Conservation (phyloP, 2,329 filamentous ascomycete species). For the Fusarium armeniacum region DNA sequence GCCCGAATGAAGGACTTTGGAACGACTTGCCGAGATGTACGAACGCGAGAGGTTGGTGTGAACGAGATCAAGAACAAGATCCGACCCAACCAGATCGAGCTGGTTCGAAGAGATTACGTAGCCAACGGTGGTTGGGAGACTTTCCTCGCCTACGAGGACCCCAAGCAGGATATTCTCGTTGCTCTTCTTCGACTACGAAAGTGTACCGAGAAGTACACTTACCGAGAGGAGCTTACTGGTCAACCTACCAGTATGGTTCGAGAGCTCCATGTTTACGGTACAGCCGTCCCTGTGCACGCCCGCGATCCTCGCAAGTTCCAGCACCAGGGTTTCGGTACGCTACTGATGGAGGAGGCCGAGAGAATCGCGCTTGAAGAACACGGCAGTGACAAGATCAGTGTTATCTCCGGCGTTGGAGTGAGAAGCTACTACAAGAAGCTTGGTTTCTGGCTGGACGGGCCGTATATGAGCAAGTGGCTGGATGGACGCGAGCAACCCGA, state of each 20-base stretch:
- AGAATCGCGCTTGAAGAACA: constrained; percentile 95
- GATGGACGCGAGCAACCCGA: constrained; percentile 58
- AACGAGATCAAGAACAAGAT: constrained; percentile 99
- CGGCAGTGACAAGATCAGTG: constrained; percentile 91
- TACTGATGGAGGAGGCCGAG: constrained; percentile 98
- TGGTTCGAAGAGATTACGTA: constrained; percentile 91
- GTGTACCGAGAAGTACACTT: constrained; percentile 92
- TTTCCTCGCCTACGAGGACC: constrained; percentile 97
- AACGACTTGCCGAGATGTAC: constrained; percentile 94
- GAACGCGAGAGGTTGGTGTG: constrained; percentile 95
- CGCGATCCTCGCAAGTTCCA: constrained; percentile 97
- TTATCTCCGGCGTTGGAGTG: constrained; percentile 98
- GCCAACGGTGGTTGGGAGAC: constrained; percentile 99
- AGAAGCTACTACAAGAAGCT: constrained; percentile 94
- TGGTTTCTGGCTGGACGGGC: constrained; percentile 93
- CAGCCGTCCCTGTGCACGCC: constrained; percentile 96
- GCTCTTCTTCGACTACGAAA: constrained; percentile 89
- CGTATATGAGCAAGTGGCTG: constrained; percentile 80
- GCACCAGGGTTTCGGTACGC: constrained; percentile 95
- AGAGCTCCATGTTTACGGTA: constrained; percentile 96
- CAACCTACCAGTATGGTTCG: constrained; percentile 94
- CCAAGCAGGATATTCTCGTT: constrained; percentile 97
- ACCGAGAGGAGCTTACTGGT: constrained; percentile 84
- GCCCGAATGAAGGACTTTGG: constrained; percentile 99
- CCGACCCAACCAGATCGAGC: constrained; percentile 93